phyloP scores from a whole-genome alignment of 257 asterid genomes.

The Cynanchum wilfordii region DNA sequence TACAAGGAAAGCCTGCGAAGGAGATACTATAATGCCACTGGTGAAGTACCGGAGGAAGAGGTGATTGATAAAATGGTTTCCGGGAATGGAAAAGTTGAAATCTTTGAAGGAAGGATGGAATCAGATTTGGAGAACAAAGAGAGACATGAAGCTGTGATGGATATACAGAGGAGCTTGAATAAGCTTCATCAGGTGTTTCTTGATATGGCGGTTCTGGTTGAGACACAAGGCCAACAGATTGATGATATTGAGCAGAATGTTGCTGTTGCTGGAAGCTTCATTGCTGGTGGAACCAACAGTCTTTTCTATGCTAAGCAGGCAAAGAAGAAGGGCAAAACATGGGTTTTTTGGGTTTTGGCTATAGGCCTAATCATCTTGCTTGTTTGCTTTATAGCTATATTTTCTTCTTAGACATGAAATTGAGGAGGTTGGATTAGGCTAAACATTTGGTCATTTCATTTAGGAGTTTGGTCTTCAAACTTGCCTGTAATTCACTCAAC shows the following conservation, averaged over 20 bases:
- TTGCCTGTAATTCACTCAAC: background rate
- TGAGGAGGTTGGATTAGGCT: no score
- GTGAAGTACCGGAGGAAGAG: slow-evolving; percentile 56
- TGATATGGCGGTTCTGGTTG: slow-evolving; percentile 83
- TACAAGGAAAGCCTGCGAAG: slow-evolving; percentile 65
- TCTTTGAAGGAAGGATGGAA: slow-evolving; percentile 36
- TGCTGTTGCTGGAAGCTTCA: slow-evolving; percentile 57
- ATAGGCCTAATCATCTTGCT: slow-evolving; percentile 44
- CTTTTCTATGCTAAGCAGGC: slow-evolving; percentile 71
- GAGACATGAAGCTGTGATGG: slow-evolving; percentile 81
- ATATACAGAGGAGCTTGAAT: slow-evolving; percentile 72
- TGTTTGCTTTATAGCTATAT: slow-evolving; percentile 58
- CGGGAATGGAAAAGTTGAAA: slow-evolving; percentile 39
- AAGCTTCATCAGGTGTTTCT: slow-evolving; percentile 89
- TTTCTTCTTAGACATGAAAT: slow-evolving; percentile 22
- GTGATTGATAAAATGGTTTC: slow-evolving; percentile 54
- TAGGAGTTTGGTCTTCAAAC: background rate
- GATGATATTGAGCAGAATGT: slow-evolving; percentile 65
- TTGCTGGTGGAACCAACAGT: slow-evolving; percentile 70
- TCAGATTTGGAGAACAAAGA: slow-evolving; percentile 46
- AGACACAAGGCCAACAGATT: slow-evolving; percentile 61
- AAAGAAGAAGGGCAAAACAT: slow-evolving; percentile 41
- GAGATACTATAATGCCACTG: slow-evolving; percentile 58
- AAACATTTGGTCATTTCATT: background rate
- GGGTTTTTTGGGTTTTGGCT: slow-evolving; percentile 59